Evolutionary conservation across 164 flowering plant species (phyloP), one percentile per base, ranked within the genome.

Genomic region (Berberis vulgaris): DNA sequence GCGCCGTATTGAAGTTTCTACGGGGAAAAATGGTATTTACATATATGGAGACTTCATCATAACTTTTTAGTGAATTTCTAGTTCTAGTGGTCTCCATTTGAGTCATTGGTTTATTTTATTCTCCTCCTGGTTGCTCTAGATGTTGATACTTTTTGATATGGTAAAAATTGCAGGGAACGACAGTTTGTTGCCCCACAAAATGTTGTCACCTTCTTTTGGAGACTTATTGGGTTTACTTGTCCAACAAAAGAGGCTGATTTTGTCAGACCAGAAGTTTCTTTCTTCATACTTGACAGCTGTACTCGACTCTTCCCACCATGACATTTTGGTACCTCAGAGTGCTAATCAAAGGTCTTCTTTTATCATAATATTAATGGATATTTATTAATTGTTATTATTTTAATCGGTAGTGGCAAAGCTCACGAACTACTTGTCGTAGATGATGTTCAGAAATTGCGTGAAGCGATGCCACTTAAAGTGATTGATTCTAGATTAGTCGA

Each of bases 241-340:
- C 62, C 80, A 85, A 70, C 95, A 94, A 54, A 87, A 83, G 76
- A 81, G 77, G 79, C 69, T 89, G 41, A 84, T 94, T 43, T 63
- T 82, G 43, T 91, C 95, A 1, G 95, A 94, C 77, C 75, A 61
- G 56, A 72, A 80, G 42, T 79, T 82, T 63, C 82, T 91, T 41
- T 63, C 83, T 8, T 81, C 91, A 6, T 69, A 84, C 43, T 72
- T 94, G 76, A 68, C 82, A 49, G 75, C 88, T 49, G 56, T 84
- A 72, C 85, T 94, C 0, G 59, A 85, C 62, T 72, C 85, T 13
- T 76, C 85, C 12, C 57, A 68, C 54, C 54, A 67, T 67, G 74
- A 66, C 75, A 78, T 94, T 60, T 57, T 85, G 41, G 81, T 80
- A 68, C 95, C 89, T 1, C 77, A 72, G 45, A 74, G 68, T 74